Evolutionary conservation across 2,329 filamentous ascomycete genomes (phyloP), one percentile per base, ranked within the genome.

Genomic region (Paecilomyces fulvus): DNA sequence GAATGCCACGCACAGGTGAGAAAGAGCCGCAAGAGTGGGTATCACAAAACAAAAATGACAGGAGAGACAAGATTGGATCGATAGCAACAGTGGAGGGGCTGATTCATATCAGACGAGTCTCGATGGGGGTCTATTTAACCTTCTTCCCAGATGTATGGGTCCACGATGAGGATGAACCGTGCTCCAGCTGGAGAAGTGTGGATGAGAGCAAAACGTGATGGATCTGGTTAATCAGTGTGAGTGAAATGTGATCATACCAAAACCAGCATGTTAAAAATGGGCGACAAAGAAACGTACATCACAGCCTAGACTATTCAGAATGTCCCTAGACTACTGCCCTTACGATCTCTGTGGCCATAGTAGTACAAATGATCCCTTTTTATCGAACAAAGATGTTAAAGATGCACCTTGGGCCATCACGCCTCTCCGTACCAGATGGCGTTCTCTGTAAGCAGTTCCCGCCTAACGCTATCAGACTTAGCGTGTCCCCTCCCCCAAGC

Each of bases 401-500:
- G 48, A 49, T 49, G 48, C 48, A 20, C 48, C 48, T 25, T 9
- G 20, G 48, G 21, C 21, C 48, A 7, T 12, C 10, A 23, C 48
- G 48, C 48, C 21, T 28, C 48, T 12, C 48, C 48, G 48, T 49
- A 49, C 17, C 46, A 14, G 48, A 43, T 43, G 37, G 20, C 20
- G 48, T 12, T 49, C 46, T 20, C 20, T n/a, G 30, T 14, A 31
- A 31, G 10, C 30, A 11, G 14, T n/a, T 2, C 20, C 20, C 21
- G 23, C 49, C 54, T 52, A 59, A 55, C 59, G 59, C 52, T 5
- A 51, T 30, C 23, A 10, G 33, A 55, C 33, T 51, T 66, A 67
- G 64, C 54, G 57, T 50, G 43, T 58, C 63, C 61, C 53, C 62
- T 63, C 59, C 57, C 54, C 58, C 53, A 58, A 58, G 63, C 65